These are phyloP conservation scores for Hammondia hammondi DNA, from an alignment of 169 alveolate species.

Conservation along the genomic window DNA sequence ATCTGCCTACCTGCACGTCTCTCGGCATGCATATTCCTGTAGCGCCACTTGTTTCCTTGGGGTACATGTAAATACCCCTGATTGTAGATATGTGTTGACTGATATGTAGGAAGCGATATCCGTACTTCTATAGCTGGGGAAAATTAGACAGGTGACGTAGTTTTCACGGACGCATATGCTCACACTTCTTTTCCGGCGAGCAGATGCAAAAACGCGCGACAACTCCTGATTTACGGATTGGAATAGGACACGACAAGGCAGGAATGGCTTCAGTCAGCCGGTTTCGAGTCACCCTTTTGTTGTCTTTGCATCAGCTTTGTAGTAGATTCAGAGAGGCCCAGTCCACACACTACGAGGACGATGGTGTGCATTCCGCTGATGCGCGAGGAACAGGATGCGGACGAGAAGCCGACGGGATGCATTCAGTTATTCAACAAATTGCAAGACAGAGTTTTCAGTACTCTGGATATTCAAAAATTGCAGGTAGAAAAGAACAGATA, in stretches of 20 bases:
- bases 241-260: background rate
- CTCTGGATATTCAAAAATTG: background rate
- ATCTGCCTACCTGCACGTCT: too few species aligned
- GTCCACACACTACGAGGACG: background rate
- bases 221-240: background rate
- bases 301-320: background rate
- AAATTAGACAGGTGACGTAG: too few species aligned
- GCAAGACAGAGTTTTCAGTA: background rate
- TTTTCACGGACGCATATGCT: too few species aligned
- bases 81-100: too few species aligned
- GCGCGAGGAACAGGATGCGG: background rate
- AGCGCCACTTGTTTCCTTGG: too few species aligned
- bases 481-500: background rate
- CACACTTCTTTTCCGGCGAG: too few species aligned
- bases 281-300: background rate
- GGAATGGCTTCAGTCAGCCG: background rate
- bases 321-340: background rate
- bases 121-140: too few species aligned
- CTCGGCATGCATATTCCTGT: too few species aligned
- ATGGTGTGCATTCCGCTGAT: constrained; percentile 27
- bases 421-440: constrained; percentile 17
- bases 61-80: too few species aligned
- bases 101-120: too few species aligned
- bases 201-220: background rate
- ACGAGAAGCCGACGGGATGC: constrained; percentile 30